These are phyloP conservation scores for Metarhizium anisopliae DNA, from an alignment of 2,329 filamentous ascomycete species.

Conservation along the genomic window DNA sequence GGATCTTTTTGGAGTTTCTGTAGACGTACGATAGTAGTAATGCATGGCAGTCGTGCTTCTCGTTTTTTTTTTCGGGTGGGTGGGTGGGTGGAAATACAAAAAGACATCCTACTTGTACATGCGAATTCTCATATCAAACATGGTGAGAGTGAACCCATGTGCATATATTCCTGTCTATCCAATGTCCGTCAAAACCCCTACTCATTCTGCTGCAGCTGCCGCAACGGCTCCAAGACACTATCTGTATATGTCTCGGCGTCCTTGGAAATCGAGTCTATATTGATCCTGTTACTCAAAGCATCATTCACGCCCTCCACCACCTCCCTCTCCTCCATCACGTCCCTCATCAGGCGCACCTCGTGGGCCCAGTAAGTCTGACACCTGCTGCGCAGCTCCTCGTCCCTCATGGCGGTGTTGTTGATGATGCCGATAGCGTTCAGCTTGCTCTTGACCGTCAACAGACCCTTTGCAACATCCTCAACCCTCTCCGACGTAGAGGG, in stretches of 20 bases:
- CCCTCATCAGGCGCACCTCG: conserved; percentile 62
- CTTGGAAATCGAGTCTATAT: conserved; percentile 49
- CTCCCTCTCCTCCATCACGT: conserved; percentile 70
- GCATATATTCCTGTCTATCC: neutral
- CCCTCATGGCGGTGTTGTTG: conserved; percentile 69
- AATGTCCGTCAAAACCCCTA: neutral
- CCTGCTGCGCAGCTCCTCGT: conserved; percentile 58
- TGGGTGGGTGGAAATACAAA: too few species aligned
- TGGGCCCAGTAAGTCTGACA: conserved; percentile 71
- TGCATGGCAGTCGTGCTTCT: neutral
- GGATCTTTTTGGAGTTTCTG: neutral
- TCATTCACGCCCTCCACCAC: conserved; percentile 64
- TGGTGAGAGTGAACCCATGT: neutral
- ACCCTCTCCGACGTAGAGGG: conserved; percentile 57
- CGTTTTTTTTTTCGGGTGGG: too few species aligned
- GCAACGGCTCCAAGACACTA: conserved; percentile 28
- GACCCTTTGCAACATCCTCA: conserved; percentile 43
- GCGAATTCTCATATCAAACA: neutral
- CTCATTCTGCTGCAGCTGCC: conserved; percentile 11
- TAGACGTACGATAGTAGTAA: neutral
- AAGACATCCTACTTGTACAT: neutral
- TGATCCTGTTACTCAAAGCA: conserved; percentile 54
- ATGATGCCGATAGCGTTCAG: conserved; percentile 66
- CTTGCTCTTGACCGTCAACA: conserved; percentile 55
- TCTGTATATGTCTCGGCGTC: conserved; percentile 56